Conservation (phyloP, 306 rosid genomes). For the Sophora flavescens region DNA sequence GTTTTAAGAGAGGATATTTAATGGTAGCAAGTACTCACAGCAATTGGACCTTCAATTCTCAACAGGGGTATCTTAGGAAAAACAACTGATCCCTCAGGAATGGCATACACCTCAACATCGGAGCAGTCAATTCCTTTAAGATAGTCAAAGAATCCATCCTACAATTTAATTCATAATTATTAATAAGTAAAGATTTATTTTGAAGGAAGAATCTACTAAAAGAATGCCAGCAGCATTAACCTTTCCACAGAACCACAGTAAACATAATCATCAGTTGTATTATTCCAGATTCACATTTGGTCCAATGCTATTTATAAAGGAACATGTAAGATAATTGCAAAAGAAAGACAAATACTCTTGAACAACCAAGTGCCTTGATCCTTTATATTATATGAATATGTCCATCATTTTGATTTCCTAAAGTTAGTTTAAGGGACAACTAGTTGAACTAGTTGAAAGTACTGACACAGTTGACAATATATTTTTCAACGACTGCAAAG, state of each 20-base stretch:
- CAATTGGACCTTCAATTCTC: constrained; percentile 96
- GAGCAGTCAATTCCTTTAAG: constrained; percentile 90
- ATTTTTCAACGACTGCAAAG: background rate
- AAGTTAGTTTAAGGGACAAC: background rate
- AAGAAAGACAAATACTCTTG: constrained; percentile 34
- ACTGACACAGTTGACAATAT: background rate
- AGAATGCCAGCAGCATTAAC: constrained; percentile 32
- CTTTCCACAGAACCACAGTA: constrained; percentile 35
- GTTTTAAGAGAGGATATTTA: constrained; percentile 18
- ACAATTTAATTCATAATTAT: constrained; percentile 43
- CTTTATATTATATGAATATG: background rate
- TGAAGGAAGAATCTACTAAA: constrained; percentile 22
- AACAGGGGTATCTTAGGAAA: constrained; percentile 93
- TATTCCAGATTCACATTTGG: constrained; percentile 27
- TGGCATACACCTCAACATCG: constrained; percentile 89
- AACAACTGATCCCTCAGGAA: constrained; percentile 90
- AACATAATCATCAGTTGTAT: constrained; percentile 36
- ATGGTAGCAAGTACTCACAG: constrained; percentile 69
- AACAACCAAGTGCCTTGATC: background rate
- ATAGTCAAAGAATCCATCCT: constrained; percentile 91
- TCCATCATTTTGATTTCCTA: constrained; percentile 17
- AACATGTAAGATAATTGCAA: background rate
- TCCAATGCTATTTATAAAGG: constrained; percentile 2
- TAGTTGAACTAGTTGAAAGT: background rate
- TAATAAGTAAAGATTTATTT: constrained; percentile 35